These are phyloP conservation scores for Aspergillus sp. DNA, from an alignment of 2,329 filamentous ascomycete genomes.

Conservation along the genomic window DNA sequence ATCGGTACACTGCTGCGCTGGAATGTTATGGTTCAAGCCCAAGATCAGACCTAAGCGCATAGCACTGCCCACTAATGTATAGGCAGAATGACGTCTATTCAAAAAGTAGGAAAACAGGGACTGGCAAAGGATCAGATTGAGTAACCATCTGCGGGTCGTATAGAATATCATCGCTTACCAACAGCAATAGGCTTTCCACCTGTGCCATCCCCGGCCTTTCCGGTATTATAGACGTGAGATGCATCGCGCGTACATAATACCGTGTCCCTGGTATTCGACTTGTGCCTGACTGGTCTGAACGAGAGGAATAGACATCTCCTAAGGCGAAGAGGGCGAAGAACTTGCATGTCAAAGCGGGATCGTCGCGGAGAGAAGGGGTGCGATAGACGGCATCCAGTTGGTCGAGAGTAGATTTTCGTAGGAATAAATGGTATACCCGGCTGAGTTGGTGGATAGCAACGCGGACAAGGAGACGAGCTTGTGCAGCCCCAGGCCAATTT, in stretches of 20 bases:
- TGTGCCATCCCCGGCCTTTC: slow-evolving; percentile 43
- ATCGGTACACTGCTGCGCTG: slow-evolving; percentile 23
- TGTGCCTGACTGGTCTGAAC: slow-evolving; percentile 18
- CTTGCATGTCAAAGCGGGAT: slow-evolving; percentile 37
- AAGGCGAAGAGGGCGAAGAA: slow-evolving; percentile 43
- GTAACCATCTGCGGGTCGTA: background rate
- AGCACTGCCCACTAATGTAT: slow-evolving; percentile 31
- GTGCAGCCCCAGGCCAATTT: slow-evolving; percentile 27
- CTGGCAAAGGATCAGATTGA: slow-evolving; percentile 12
- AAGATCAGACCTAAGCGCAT: slow-evolving; percentile 40
- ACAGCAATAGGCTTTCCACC: slow-evolving; percentile 38
- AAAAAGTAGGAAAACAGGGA: slow-evolving; percentile 26
- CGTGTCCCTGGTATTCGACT: slow-evolving; percentile 36
- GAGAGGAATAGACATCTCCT: slow-evolving; percentile 41
- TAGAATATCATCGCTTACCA: slow-evolving; percentile 21
- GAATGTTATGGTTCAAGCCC: slow-evolving; percentile 40
- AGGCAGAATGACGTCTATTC: slow-evolving; percentile 27
- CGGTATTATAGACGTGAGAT: slow-evolving; percentile 35
- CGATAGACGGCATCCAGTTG: slow-evolving; percentile 31
- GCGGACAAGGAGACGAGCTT: slow-evolving; percentile 30
- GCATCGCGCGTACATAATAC: slow-evolving; percentile 39
- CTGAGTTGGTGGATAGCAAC: slow-evolving; percentile 30
- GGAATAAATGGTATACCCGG: slow-evolving; percentile 27
- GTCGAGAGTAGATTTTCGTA: slow-evolving; percentile 34
- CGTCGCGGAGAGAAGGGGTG: slow-evolving; percentile 17